phyloP scores from a whole-genome alignment of 768 basidiomycete species.

The Leccinum arenicola region DNA sequence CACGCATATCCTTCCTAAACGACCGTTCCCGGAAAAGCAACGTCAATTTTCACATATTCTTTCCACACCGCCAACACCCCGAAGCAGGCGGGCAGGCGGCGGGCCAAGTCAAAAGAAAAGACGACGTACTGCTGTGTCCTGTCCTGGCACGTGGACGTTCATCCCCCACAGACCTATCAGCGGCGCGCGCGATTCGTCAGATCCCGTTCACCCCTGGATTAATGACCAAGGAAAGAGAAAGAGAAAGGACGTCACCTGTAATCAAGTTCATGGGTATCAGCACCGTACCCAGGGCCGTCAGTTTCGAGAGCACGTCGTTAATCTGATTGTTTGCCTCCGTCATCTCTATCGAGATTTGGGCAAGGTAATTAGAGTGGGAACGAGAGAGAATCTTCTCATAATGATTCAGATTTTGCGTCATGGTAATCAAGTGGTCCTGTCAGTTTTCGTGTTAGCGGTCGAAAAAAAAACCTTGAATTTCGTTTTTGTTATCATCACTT shows the following conservation, averaged over 20 bases:
- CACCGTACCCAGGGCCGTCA: conserved; percentile 96
- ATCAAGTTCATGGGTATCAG: conserved; percentile 97
- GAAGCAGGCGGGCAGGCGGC: not conserved
- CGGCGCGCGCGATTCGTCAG: not conserved
- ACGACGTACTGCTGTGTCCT: conserved; percentile 48
- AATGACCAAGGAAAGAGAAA: not conserved
- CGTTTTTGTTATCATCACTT: too few species aligned
- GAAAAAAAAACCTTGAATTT: not conserved
- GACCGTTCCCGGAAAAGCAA: not conserved
- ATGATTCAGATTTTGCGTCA: conserved; percentile 99
- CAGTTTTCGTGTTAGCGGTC: conserved; percentile 2
- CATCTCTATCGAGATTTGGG: conserved; percentile 99
- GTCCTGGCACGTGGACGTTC: conserved; percentile 97
- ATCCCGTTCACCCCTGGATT: not conserved
- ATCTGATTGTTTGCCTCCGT: conserved; percentile 99
- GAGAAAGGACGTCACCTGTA: conserved; percentile 55
- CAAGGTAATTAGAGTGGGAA: conserved; percentile 98
- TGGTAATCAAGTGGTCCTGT: conserved; percentile 95
- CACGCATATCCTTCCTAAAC: conserved; percentile 56
- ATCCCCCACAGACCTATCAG: conserved; percentile 86
- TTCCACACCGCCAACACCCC: not conserved
- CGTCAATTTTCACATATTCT: not conserved
- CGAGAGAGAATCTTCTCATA: conserved; percentile 99
- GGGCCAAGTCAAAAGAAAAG: not conserved
- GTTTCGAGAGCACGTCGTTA: conserved; percentile 95